Base-by-base conservation (phyloP, 345 rosid genomes). In the Chamaenerion angustifolium region DNA sequence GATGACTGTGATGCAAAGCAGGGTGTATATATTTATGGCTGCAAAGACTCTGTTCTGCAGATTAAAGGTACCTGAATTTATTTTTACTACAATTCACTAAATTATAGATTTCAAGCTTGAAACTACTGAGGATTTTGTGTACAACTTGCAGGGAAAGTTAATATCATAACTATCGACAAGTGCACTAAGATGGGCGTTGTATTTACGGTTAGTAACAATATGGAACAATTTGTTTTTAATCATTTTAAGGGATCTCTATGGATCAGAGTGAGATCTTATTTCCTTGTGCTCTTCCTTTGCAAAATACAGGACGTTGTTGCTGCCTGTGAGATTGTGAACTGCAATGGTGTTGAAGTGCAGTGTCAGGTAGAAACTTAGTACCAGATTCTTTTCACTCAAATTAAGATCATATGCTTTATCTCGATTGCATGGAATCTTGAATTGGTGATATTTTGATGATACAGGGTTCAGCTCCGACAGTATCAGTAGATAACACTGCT, bases 391-490 rank as follows among this genome's bases (percentile, higher is more conserved):
- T 44, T 51, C 4, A 56, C 42, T 59, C 52, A 55, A 37, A 40
- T 54, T 48, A 43, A 10, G n/a, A 12, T 55, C 46, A 23, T 23
- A 23, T 23, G 27, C 27, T 23, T 23, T 5, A 2, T 23, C 27
- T 23, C 27, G 27, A 5, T 23, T 23, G 27, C 27, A 23, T 23
- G 27, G 5, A 23, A 2, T 23, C 27, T n/a, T n/a, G n/a, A n/a
- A n/a, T 23, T 23, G 27, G 27, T 23, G 27, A 23, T 23, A 23
- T 52, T 52, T 45, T 61, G 56, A 49, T 43, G 49, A 40, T 67
- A 65, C 60, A 90, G 96, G 98, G 96, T 48, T 81, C 87, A 46
- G 95, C 98, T 68, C 98, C 98, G 49, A 77, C 98, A 23, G 68
- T 90, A 51, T 86, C 96, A 44, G 92, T 86, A 64, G 98, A 90